phyloP scores from a whole-genome alignment of 2,329 filamentous ascomycete species.

The Ascochyta rabiei region DNA sequence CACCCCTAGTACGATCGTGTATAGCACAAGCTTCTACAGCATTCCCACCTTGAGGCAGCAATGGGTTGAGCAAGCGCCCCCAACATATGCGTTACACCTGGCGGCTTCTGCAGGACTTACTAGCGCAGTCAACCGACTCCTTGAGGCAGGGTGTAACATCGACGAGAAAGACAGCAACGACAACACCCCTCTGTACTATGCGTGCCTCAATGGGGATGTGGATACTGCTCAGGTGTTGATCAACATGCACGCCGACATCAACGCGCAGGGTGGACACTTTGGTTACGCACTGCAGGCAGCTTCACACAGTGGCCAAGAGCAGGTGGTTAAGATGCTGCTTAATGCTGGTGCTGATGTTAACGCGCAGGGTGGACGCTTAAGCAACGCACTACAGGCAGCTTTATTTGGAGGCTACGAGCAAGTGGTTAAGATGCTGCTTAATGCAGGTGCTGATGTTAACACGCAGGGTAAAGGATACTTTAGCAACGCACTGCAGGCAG shows the following conservation, averaged over 20 bases:
- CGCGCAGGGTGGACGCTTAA: neutral
- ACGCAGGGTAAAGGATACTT: neutral
- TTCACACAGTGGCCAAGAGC: neutral
- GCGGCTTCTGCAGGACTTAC: conserved; percentile 19
- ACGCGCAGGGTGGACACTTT: neutral
- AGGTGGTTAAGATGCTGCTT: neutral
- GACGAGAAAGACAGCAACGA: conserved; percentile 12
- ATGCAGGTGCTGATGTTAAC: neutral
- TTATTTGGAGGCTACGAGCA: too few species aligned
- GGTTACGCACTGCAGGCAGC: too few species aligned
- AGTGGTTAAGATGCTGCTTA: too few species aligned
- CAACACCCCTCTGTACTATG: conserved; percentile 10
- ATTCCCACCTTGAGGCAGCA: conserved; percentile 11
- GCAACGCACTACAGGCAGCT: too few species aligned
- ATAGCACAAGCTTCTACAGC: conserved; percentile 22
- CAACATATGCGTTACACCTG: conserved; percentile 25
- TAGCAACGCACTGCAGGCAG: too few species aligned
- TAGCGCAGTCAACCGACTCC: conserved; percentile 12
- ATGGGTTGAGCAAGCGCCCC: conserved; percentile 14
- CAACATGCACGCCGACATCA: neutral
- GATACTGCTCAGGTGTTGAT: neutral
- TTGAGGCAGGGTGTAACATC: conserved; percentile 13
- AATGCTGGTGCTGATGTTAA: neutral
- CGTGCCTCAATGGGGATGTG: neutral
- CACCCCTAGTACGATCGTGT: conserved; percentile 20